Conservation (phyloP, 257 asterid genomes). For the Fraxinus excelsior region DNA sequence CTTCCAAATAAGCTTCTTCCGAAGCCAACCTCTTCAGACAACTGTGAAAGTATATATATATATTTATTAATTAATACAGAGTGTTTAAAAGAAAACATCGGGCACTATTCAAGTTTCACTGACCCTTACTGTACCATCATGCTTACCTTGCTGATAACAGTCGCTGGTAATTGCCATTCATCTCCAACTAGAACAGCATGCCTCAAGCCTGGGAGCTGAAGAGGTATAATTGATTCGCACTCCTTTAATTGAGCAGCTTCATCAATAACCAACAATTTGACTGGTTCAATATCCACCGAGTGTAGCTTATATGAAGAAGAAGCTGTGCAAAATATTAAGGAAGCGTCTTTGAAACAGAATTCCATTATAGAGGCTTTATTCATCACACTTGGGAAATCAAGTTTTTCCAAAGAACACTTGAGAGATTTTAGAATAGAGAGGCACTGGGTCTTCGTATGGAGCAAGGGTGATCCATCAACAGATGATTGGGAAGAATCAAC, state of each 20-base stretch:
- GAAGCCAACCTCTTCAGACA: constrained; percentile 48
- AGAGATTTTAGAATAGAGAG: constrained; percentile 35
- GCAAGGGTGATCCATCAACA: constrained; percentile 22
- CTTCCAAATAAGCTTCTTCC: constrained; percentile 72
- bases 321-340: constrained; percentile 57
- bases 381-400: constrained; percentile 33
- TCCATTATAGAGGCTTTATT: constrained; percentile 9
- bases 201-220: constrained; percentile 44
- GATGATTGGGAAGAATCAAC: constrained; percentile 13
- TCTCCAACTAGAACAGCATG: constrained; percentile 63
- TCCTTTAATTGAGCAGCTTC: constrained; percentile 72
- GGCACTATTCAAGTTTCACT: not conserved
- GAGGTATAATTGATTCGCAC: constrained; percentile 55
- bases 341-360: constrained; percentile 47
- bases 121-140: not conserved
- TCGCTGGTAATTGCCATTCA: constrained; percentile 56
- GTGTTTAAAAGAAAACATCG: not conserved
- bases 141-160: constrained; percentile 50
- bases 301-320: constrained; percentile 50
- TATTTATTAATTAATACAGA: not conserved
- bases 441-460: constrained; percentile 28
- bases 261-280: constrained; percentile 51
- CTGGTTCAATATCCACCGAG: constrained; percentile 30
- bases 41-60: constrained; percentile 25
- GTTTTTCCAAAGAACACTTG: constrained; percentile 28